Conservation (phyloP, 768 basidiomycete species). For the Panus rudis region DNA sequence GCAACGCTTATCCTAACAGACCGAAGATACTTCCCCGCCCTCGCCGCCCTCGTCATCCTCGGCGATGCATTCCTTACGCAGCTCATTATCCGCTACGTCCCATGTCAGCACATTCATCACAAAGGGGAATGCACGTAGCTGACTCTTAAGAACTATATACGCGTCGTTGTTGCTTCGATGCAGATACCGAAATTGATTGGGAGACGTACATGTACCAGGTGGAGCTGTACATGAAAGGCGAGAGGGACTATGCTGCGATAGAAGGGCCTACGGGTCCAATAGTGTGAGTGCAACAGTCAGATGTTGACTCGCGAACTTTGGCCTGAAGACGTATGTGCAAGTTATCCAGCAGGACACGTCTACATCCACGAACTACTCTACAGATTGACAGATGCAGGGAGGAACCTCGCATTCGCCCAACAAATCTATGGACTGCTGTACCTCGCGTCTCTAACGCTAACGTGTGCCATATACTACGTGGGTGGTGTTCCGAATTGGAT, state of each 20-base stretch:
- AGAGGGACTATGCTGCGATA: conserved; percentile 75
- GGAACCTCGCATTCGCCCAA: conserved; percentile 59
- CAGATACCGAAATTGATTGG: conserved; percentile 99
- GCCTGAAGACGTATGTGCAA: conserved; percentile 30
- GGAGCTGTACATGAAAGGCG: conserved; percentile 69
- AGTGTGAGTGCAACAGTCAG: conserved; percentile 71
- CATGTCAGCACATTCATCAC: conserved; percentile 52
- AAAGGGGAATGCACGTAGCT: background rate
- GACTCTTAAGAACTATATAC: conserved; percentile 1
- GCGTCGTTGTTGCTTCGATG: conserved; percentile 14
- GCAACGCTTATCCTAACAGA: conserved; percentile 39
- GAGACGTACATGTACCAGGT: conserved; percentile 92
- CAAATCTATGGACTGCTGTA: conserved; percentile 76
- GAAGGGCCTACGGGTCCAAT: conserved; percentile 88
- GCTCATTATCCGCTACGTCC: conserved; percentile 72
- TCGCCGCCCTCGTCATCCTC: conserved; percentile 57
- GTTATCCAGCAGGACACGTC: conserved; percentile 94
- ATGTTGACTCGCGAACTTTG: conserved; percentile 1
- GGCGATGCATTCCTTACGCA: conserved; percentile 75
- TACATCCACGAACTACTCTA: conserved; percentile 73
- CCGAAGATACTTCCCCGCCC: conserved; percentile 55
- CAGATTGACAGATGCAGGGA: conserved; percentile 52
- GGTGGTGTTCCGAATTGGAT: conserved; percentile 66
- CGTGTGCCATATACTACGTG: conserved; percentile 63
- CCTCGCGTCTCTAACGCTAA: conserved; percentile 52